Conservation (phyloP, 2,329 filamentous ascomycete genomes). For the Pseudogymnoascus sp. region DNA sequence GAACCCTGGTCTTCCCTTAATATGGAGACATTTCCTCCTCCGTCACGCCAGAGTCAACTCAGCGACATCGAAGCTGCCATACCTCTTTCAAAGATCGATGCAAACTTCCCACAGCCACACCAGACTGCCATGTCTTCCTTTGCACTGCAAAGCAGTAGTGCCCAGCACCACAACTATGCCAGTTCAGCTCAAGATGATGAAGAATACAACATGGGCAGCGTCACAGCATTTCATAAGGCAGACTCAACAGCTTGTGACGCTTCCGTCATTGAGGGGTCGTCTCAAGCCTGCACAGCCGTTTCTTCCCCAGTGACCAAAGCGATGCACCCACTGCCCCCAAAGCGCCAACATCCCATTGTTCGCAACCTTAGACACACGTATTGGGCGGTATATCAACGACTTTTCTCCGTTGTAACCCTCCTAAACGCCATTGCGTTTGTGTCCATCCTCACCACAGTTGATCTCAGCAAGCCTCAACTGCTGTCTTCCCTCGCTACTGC, state of each 20-base stretch:
- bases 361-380: slow-evolving; percentile 26
- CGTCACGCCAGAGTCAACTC: not conserved
- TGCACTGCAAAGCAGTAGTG: not conserved
- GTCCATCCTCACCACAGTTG: slow-evolving; percentile 23
- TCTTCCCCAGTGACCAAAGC: not conserved
- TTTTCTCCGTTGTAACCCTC: slow-evolving; percentile 48
- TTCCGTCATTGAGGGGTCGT: not conserved
- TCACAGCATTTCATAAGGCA: not conserved
- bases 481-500: slow-evolving; percentile 14
- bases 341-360: slow-evolving; percentile 7
- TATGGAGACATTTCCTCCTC: not conserved
- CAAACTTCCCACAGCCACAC: not conserved
- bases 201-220: not conserved
- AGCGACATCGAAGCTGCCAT: not conserved
- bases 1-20: not conserved
- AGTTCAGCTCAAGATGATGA: not conserved
- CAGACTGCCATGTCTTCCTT: not conserved
- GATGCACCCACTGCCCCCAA: not conserved
- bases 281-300: not conserved
- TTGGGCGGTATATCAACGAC: slow-evolving; percentile 48
- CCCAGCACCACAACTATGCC: not conserved
- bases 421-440: slow-evolving; percentile 42
- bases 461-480: not conserved
- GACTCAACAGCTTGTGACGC: not conserved
- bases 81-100: not conserved